These are phyloP conservation scores for Zhuliangozyma blackwelliae DNA, from an alignment of 1,139 yeast species.

Conservation along the genomic window DNA sequence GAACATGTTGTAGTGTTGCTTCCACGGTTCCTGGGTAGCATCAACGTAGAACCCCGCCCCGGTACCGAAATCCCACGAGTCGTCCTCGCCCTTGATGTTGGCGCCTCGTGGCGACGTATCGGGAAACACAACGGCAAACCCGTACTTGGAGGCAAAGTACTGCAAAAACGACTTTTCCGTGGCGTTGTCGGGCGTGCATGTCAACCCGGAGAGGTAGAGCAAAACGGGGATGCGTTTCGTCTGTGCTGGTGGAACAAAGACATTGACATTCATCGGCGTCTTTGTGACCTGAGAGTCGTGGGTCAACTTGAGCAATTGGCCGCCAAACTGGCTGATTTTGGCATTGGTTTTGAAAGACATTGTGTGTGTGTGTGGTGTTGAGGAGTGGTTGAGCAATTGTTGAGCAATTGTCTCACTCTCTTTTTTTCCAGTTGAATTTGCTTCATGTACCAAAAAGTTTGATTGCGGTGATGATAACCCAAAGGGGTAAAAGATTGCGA, in stretches of 20 bases:
- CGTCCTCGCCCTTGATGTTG: slow-evolving; percentile 76
- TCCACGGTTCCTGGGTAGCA: slow-evolving; percentile 73
- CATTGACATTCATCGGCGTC: slow-evolving; percentile 77
- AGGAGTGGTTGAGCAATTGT: no score
- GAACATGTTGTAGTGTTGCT: slow-evolving; percentile 76
- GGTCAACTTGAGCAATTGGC: slow-evolving; percentile 66
- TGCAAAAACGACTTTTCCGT: slow-evolving; percentile 92
- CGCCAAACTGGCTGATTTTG: slow-evolving; percentile 68
- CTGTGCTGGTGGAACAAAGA: slow-evolving; percentile 60
- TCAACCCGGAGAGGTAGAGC: slow-evolving; percentile 80
- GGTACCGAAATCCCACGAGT: slow-evolving; percentile 83
- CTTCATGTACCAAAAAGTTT: not conserved
- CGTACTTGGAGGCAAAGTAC: slow-evolving; percentile 72
- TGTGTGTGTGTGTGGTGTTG: no score
- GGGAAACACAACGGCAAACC: slow-evolving; percentile 87
- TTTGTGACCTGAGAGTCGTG: slow-evolving; percentile 67
- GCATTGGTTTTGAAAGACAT: slow-evolving; percentile 54
- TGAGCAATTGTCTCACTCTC: no score
- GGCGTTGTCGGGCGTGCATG: slow-evolving; percentile 92
- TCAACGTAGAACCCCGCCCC: slow-evolving; percentile 95
- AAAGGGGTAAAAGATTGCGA: no score
- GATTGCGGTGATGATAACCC: not conserved
- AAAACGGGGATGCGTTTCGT: slow-evolving; percentile 58
- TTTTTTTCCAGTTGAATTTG: no score
- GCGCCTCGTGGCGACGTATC: slow-evolving; percentile 98